Evolutionary conservation across 306 rosid species (phyloP).

Genomic region (Hippophae tibetana): DNA sequence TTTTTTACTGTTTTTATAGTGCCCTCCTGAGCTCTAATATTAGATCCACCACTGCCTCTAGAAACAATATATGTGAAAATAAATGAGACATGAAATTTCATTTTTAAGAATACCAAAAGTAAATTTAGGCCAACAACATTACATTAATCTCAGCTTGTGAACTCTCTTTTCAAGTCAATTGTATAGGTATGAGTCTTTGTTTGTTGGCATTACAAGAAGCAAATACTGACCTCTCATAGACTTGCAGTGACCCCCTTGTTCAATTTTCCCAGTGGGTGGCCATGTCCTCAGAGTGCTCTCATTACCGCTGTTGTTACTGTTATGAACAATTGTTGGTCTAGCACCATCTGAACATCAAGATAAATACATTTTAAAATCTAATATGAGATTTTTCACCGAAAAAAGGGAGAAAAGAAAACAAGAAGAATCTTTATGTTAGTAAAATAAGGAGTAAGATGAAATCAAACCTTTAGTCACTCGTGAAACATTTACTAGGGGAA

Average conservation of each 20-base stretch:
- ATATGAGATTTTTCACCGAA: not conserved
- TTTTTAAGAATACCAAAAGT: too few relatives aligned
- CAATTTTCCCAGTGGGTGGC: constrained; percentile 30
- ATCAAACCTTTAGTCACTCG: constrained; percentile 57
- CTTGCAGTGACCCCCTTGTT: constrained; percentile 28
- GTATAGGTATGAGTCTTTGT: not conserved
- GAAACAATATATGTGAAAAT: too few relatives aligned
- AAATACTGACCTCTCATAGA: constrained; percentile 40
- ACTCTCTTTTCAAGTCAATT: not conserved
- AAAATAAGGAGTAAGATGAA: constrained; percentile 10
- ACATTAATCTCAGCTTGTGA: too few relatives aligned
- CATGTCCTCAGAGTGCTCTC: constrained; percentile 46
- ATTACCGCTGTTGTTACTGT: constrained; percentile 54
- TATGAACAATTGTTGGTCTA: constrained; percentile 34
- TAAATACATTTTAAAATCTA: not conserved
- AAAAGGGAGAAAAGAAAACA: not conserved
- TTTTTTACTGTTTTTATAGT: too few relatives aligned
- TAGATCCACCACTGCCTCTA: too few relatives aligned
- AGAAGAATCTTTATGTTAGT: not conserved
- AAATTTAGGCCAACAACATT: too few relatives aligned
- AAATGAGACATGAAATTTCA: too few relatives aligned
- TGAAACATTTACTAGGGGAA: constrained; percentile 31
- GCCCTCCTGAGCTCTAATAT: too few relatives aligned
- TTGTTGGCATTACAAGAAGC: not conserved
- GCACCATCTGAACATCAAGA: constrained; percentile 32